Evolutionary conservation across 1,284 basidiomycete genomes (phyloP).

Genomic region (Anthracocystis panici-leucophaei): DNA sequence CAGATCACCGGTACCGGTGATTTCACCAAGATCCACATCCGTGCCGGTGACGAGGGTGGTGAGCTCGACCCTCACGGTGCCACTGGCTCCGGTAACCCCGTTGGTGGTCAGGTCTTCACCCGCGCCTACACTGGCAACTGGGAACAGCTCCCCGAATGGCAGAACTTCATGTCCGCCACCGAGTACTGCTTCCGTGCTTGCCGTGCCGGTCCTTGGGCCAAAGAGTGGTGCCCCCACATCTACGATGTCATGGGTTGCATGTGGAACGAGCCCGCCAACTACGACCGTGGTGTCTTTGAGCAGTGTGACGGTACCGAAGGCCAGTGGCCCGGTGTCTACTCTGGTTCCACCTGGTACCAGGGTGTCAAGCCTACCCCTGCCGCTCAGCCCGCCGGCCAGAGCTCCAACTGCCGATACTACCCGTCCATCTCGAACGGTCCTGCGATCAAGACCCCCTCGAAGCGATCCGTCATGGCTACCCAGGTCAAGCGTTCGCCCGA

Average conservation of each 20-base stretch:
- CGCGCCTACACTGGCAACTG: slow-evolving; percentile 58
- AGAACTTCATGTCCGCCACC: slow-evolving; percentile 64
- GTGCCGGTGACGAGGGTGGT: slow-evolving; percentile 66
- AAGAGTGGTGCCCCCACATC: slow-evolving; percentile 66
- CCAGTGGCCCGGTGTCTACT: slow-evolving; percentile 63
- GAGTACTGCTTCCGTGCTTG: slow-evolving; percentile 68
- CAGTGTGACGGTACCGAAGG: slow-evolving; percentile 63
- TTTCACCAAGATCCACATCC: slow-evolving; percentile 69
- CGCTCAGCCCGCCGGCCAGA: slow-evolving; percentile 48
- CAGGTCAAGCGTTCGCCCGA: slow-evolving; percentile 53
- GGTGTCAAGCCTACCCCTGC: slow-evolving; percentile 52
- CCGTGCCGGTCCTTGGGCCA: slow-evolving; percentile 53
- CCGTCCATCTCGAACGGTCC: slow-evolving; percentile 54
- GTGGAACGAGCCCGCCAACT: slow-evolving; percentile 67
- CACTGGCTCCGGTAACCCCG: slow-evolving; percentile 61
- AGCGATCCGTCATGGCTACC: slow-evolving; percentile 54
- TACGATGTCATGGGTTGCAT: slow-evolving; percentile 63
- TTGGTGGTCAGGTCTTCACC: slow-evolving; percentile 62
- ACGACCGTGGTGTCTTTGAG: slow-evolving; percentile 58
- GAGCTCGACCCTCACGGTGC: slow-evolving; percentile 70
- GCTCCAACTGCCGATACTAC: slow-evolving; percentile 60
- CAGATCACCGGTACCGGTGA: slow-evolving; percentile 76
- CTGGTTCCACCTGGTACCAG: slow-evolving; percentile 62
- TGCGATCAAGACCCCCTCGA: slow-evolving; percentile 53
- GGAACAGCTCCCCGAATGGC: slow-evolving; percentile 67